A percentile compares a stretch with the other conserved stretches of the same genome.
These are phyloP conservation scores for Naematelia encephala DNA, from an alignment of 768 basidiomycete genomes.

Conservation along the genomic window DNA sequence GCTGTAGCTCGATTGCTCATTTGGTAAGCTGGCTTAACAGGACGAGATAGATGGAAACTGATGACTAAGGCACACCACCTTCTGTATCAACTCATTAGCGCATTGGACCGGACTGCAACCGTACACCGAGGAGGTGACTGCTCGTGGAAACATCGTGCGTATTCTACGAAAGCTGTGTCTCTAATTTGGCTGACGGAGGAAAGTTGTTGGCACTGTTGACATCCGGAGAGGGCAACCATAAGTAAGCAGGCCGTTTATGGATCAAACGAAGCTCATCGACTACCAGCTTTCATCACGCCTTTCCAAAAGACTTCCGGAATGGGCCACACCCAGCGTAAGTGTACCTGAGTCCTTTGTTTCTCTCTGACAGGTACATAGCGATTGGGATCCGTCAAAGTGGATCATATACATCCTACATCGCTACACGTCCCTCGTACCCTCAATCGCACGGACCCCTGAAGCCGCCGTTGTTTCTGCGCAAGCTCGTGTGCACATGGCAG, in stretches of 20 bases:
- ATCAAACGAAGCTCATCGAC: neutral
- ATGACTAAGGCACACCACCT: conserved; percentile 43
- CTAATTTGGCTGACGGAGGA: neutral
- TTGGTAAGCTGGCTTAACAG: conserved; percentile 62
- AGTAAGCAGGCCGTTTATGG: conserved; percentile 42
- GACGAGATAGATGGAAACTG: too few species aligned
- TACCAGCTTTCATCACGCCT: conserved; percentile 61
- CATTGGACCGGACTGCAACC: conserved; percentile 79
- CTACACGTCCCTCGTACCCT: conserved; percentile 45
- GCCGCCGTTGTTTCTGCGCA: conserved; percentile 41
- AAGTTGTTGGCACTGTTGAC: conserved; percentile 68
- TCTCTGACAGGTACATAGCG: conserved; percentile 55
- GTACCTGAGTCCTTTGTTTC: neutral
- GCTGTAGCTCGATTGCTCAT: conserved; percentile 63
- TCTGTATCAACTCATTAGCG: conserved; percentile 56
- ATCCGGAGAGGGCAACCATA: conserved; percentile 74
- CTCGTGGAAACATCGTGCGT: conserved; percentile 67
- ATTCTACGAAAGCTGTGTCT: neutral
- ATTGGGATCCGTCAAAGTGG: conserved; percentile 84
- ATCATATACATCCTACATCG: conserved; percentile 59
- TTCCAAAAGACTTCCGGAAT: conserved; percentile 70
- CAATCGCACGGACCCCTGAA: conserved; percentile 41
- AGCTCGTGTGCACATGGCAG: conserved; percentile 38
- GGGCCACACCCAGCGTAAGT: conserved; percentile 50
- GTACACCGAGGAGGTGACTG: conserved; percentile 75